Base-by-base conservation (phyloP, 1,139 yeast genomes). In the Hansenula lynferdii region DNA sequence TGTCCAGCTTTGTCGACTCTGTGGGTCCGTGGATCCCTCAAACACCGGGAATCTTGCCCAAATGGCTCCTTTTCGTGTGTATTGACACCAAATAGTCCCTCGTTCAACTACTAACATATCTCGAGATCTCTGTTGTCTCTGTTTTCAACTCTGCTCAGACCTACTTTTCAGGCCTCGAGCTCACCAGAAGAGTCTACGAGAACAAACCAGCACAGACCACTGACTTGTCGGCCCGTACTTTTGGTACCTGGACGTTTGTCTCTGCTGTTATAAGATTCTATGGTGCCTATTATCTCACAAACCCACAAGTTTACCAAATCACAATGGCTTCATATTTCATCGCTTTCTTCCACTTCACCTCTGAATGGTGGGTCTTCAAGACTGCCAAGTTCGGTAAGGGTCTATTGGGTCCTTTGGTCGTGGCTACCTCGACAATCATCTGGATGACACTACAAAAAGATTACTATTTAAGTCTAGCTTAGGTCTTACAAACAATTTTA, bases 211-310 rank as follows among this genome's bases (percentile, higher is more conserved):
- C 62, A 2, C 74, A 80, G 54, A 77, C 90, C 16, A 86, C 96
- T 0, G 68, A 73, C 7, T 70, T 92, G 50, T 80, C 95, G 50
- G 96, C 97, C 9, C 75, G 98, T 54, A 92, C 98, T 0, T 92
- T 92, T 61, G 98, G 98, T 23, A 92, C 98, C 1, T 92, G 98
- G 98, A 92, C 98, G 0, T 69, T 90, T 38, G 73, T 90, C 49
- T 82, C 97, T 1, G 77, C 96, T 2, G 70, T 92, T 31, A 80
- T 92, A 36, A 77, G 98, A 58, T 72, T 82, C 49, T 89, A 85
- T 58, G 96, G 96, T 35, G 95, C 98, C 7, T 83, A 82, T 62
- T 69, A 85, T 58, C 66, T 85, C 45, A 65, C 67, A 42, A 77
- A 81, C 52, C 77, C 79, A 21, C 83, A 80, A 43, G 76, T 89